These are phyloP conservation scores for Arthrinium puccinioides DNA, from an alignment of 2,329 filamentous ascomycete species.

Conservation along the genomic window DNA sequence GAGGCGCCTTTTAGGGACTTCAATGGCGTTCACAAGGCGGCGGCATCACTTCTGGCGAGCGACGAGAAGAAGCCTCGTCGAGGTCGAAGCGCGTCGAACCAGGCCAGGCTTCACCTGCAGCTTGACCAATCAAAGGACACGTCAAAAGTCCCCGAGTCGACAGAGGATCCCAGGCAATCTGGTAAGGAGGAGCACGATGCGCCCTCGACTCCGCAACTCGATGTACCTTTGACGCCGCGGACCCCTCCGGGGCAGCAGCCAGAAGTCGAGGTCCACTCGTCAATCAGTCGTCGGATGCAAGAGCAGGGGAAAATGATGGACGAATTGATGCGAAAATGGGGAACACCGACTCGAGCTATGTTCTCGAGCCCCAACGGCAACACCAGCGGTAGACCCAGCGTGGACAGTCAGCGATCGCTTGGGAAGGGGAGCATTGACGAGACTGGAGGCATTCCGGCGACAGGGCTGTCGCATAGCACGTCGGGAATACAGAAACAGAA, in stretches of 20 bases:
- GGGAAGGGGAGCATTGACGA: no score
- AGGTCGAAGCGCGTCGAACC: background rate
- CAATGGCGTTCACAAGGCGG: slow-evolving; percentile 4
- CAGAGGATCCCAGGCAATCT: background rate
- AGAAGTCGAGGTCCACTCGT: slow-evolving; percentile 1
- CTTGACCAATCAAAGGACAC: background rate
- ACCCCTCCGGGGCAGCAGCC: background rate
- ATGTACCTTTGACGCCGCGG: background rate
- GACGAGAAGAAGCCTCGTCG: slow-evolving; percentile 3
- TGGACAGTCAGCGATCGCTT: no score
- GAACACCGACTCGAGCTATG: background rate
- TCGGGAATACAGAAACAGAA: no score
- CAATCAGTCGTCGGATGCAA: slow-evolving; percentile 6
- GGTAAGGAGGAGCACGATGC: background rate
- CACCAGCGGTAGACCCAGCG: background rate
- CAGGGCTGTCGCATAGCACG: no score
- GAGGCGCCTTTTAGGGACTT: slow-evolving; percentile 4
- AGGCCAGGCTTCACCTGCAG: background rate
- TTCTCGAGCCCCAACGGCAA: background rate
- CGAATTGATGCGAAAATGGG: slow-evolving; percentile 5
- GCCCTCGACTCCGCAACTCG: background rate
- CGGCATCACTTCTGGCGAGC: background rate
- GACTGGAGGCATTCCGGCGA: no score
- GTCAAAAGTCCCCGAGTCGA: background rate
- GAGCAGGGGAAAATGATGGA: slow-evolving; percentile 6